A percentile compares a stretch with the other conserved stretches of the same genome.
These are phyloP conservation scores for Pichia sp. DNA, from an alignment of 1,139 yeast genomes.

Conservation along the genomic window DNA sequence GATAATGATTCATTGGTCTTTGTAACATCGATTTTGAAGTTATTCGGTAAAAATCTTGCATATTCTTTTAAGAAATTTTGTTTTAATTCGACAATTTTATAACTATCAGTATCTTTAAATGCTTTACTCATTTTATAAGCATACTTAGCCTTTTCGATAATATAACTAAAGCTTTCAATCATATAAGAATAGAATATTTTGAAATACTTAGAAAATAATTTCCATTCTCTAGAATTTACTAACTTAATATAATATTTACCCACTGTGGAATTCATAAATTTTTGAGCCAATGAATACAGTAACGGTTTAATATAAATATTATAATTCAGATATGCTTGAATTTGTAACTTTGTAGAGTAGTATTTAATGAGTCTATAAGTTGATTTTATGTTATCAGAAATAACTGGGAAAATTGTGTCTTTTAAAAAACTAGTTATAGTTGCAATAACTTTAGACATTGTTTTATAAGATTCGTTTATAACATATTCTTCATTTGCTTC, in stretches of 20 bases:
- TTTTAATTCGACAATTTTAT: slow-evolving; percentile 25
- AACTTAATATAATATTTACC: slow-evolving; percentile 11
- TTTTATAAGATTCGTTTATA: slow-evolving; percentile 3
- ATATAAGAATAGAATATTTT: slow-evolving; percentile 4
- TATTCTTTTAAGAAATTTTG: slow-evolving; percentile 22
- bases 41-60: slow-evolving; percentile 4
- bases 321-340: slow-evolving; percentile 11
- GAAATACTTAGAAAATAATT: slow-evolving; percentile 1
- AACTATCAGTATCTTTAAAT: slow-evolving; percentile 23
- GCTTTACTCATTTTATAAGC: slow-evolving; percentile 18
- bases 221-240: slow-evolving; percentile 1
- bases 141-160: slow-evolving; percentile 7
- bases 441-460: slow-evolving; percentile 1
- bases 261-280: slow-evolving; percentile 7
- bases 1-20: not conserved
- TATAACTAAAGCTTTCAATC: slow-evolving; percentile 2
- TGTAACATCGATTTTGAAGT: not conserved
- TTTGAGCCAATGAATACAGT: not conserved
- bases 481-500: slow-evolving; percentile 6
- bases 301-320: slow-evolving; percentile 16
- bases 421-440: not conserved
- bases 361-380: not conserved
- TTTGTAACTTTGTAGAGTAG: slow-evolving; percentile 1
- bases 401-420: slow-evolving; percentile 5
- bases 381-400: slow-evolving; percentile 1